Base-by-base conservation (phyloP, 441 rosid species). In the Pelargonium myrrhifolium region DNA sequence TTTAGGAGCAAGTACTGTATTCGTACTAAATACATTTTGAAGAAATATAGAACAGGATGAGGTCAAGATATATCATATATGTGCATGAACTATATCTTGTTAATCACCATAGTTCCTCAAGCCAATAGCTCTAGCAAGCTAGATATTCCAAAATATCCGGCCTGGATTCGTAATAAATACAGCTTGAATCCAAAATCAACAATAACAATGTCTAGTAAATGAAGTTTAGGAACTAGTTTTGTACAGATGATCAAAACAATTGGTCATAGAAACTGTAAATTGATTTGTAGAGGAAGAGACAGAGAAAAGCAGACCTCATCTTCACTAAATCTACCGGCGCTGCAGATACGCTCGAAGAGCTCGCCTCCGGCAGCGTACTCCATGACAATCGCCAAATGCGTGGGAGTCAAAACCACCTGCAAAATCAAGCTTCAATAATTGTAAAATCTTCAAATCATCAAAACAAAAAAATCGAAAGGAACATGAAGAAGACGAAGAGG, bases 311-410 rank as follows among this genome's bases (percentile, higher is more conserved):
- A 4, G 61, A 93, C 99, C 97, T 94, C 99, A 67, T n/a, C n/a
- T n/a, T n/a, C 99, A 71, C 99, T 94, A 76, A 92, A 94, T 82
- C 99, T 86, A 68, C 91, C 91, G 0, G 88, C 98, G 51, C 21
- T 83, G 77, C 87, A 82, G 68, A 89, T 89, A 53, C 93, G 83
- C 0, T 94, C 96, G 55, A 91, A 94, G 61, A 94, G 79, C 79
- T 94, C 96, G 45, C 99, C 99, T 1, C 97, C 97, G 49, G 96
- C 89, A n/a, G 99, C 96, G 64, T 91, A 91, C 81, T 93, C 99
- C 97, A 91, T 91, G 65, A 91, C 96, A 71, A 94, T 94, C 3
- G 87, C 96, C 76, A 94, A 79, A 79, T 94, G 99, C 8, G 96
- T 88, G 0, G 94, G 96, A 14, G 96, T 94, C 86, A 91, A 70